These are phyloP conservation scores for Suillus hirtellus DNA, from an alignment of 768 basidiomycete species.

Conservation along the genomic window DNA sequence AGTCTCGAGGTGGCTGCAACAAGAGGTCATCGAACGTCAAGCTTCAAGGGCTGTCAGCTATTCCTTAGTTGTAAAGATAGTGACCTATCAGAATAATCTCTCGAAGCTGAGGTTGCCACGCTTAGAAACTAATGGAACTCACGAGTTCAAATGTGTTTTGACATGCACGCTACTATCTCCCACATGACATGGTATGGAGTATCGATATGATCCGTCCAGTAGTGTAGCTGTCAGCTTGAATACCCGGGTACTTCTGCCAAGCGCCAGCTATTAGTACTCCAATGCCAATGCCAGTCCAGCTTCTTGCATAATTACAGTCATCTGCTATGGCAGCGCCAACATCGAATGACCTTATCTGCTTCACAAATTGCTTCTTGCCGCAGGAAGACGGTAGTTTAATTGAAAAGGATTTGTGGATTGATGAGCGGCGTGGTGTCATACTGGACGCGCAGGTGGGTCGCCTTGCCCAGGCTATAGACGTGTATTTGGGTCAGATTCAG, in stretches of 20 bases:
- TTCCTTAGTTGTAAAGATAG: slow-evolving; percentile 8
- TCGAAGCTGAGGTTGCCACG: neutral
- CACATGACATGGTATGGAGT: slow-evolving; percentile 9
- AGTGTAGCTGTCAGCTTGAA: neutral
- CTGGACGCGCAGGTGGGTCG: slow-evolving; percentile 67
- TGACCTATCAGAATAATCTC: slow-evolving; percentile 5
- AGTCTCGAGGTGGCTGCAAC: neutral
- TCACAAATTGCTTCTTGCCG: slow-evolving; percentile 83
- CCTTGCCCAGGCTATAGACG: neutral
- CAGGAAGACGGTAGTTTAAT: slow-evolving; percentile 77
- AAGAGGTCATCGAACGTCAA: neutral
- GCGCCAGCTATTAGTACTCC: neutral
- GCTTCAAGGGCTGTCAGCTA: neutral
- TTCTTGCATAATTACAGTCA: neutral
- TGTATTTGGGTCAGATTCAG: slow-evolving; percentile 9
- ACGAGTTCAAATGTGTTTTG: slow-evolving; percentile 6
- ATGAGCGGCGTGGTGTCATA: slow-evolving; percentile 70
- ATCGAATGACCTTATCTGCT: slow-evolving; percentile 74
- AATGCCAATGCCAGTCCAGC: neutral
- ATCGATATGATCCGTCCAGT: neutral
- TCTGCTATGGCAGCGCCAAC: slow-evolving; percentile 24
- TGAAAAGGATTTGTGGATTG: slow-evolving; percentile 80
- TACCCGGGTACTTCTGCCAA: neutral
- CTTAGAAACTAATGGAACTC: neutral
- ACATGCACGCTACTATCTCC: slow-evolving; percentile 4